phyloP scores from a whole-genome alignment of 176 grass and related monocot genomes.

The Triticum monococcum region DNA sequence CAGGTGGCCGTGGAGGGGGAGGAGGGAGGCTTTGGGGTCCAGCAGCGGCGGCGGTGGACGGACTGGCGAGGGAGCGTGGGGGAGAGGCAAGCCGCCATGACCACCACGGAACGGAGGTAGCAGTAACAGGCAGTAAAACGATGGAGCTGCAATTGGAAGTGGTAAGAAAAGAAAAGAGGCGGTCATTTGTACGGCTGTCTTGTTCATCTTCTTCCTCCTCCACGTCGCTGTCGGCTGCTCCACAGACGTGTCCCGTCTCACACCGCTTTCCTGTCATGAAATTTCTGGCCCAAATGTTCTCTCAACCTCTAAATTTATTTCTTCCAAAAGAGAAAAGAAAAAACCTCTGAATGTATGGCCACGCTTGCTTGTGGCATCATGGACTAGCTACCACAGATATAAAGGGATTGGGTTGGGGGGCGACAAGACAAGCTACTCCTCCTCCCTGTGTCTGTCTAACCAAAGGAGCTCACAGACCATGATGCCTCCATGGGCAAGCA shows the following conservation, averaged over 20 bases:
- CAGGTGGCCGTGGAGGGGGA: background rate
- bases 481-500: too few species aligned
- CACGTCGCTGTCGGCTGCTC: background rate
- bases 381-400: background rate
- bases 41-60: slow-evolving; percentile 2
- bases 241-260: slow-evolving; percentile 29
- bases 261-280: background rate
- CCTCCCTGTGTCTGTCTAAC: too few species aligned
- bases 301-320: too few species aligned
- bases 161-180: background rate
- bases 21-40: background rate
- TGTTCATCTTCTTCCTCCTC: background rate
- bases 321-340: background rate
- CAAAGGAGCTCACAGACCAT: too few species aligned
- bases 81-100: slow-evolving; percentile 39
- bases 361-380: background rate
- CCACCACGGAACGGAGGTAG: background rate
- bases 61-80: slow-evolving; percentile 1
- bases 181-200: background rate
- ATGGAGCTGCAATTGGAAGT: background rate
- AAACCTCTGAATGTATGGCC: background rate
- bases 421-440: background rate
- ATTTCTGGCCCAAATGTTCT: background rate
- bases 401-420: too few species aligned
- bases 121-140: background rate